Percentiles rank a stretch among this genome's conserved stretches.
Conservation (phyloP, 2,329 filamentous ascomycete species). For the Colletotrichum sublineola region DNA sequence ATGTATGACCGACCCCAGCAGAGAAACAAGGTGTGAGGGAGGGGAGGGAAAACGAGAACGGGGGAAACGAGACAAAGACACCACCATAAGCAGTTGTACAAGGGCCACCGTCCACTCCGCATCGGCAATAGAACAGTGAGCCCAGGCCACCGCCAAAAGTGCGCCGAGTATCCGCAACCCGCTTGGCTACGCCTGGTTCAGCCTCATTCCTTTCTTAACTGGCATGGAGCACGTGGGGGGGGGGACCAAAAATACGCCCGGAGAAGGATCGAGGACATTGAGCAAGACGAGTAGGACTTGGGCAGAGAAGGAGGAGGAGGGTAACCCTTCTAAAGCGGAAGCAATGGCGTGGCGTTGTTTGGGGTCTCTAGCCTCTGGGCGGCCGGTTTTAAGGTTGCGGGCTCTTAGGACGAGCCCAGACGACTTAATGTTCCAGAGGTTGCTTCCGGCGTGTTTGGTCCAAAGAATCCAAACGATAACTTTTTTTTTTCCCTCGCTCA, state of each 20-base stretch:
- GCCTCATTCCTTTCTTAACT: constrained; percentile 48
- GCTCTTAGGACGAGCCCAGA: constrained; percentile 35
- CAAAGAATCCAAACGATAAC: constrained; percentile 9
- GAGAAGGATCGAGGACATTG: constrained; percentile 38
- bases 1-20: constrained; percentile 6
- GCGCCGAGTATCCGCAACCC: constrained; percentile 41
- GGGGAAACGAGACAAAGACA: constrained; percentile 39
- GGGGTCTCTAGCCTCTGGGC: constrained; percentile 25
- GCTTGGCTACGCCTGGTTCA: constrained; percentile 47
- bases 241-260: constrained; percentile 35
- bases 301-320: constrained; percentile 27
- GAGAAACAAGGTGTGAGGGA: constrained; percentile 28
- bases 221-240: constrained; percentile 41
- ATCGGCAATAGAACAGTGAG: constrained; percentile 37
- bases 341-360: constrained; percentile 37
- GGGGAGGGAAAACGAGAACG: constrained; percentile 33
- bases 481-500: constrained; percentile 6
- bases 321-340: constrained; percentile 39
- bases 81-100: constrained; percentile 27
- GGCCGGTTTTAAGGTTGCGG: constrained; percentile 36
- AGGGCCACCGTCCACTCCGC: constrained; percentile 39
- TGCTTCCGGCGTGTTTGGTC: constrained; percentile 35
- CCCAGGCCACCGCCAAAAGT: constrained; percentile 40
- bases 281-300: constrained; percentile 34
- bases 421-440: constrained; percentile 26